phyloP scores from a whole-genome alignment of 2,329 filamentous ascomycete genomes.

The Pseudogymnoascus sp. region DNA sequence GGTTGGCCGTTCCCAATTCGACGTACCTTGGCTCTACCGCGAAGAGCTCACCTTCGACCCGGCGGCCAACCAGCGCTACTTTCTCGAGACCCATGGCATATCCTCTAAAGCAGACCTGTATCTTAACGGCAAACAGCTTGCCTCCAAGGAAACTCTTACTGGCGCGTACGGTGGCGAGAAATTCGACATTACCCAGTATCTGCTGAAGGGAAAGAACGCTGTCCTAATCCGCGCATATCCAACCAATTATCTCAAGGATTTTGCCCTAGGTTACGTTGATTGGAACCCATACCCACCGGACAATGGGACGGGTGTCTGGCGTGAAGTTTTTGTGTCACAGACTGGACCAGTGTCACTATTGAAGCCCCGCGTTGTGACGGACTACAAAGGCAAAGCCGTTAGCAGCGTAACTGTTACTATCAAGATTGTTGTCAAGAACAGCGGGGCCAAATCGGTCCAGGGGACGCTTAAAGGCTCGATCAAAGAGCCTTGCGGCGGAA shows the following conservation, averaged over 20 bases:
- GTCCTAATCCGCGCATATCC: constrained; percentile 46
- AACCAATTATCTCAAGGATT: constrained; percentile 49
- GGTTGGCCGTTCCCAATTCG: constrained; percentile 40
- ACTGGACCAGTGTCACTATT: constrained; percentile 40
- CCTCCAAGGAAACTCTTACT: constrained; percentile 38
- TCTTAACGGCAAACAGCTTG: constrained; percentile 46
- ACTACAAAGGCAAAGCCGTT: constrained; percentile 1
- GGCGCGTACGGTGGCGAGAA: constrained; percentile 48
- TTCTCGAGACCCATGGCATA: constrained; percentile 50
- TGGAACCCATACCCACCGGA: constrained; percentile 55
- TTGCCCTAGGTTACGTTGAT: constrained; percentile 51
- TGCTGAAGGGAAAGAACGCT: constrained; percentile 37
- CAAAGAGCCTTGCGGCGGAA: constrained; percentile 12
- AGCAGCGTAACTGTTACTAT: constrained; percentile 6
- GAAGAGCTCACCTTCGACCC: constrained; percentile 39
- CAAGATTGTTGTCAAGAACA: constrained; percentile 9
- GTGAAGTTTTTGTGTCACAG: constrained; percentile 45
- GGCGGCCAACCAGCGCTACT: constrained; percentile 34
- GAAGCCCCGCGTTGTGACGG: constrained; percentile 9
- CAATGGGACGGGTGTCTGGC: constrained; percentile 56
- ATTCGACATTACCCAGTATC: constrained; percentile 42
- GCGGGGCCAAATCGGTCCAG: constrained; percentile 20
- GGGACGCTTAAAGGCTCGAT: constrained; percentile 19
- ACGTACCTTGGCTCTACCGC: constrained; percentile 50
- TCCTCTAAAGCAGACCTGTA: constrained; percentile 51